phyloP scores from a whole-genome alignment of 495 filamentous ascomycete species.

The Pyrenula massariospora region DNA sequence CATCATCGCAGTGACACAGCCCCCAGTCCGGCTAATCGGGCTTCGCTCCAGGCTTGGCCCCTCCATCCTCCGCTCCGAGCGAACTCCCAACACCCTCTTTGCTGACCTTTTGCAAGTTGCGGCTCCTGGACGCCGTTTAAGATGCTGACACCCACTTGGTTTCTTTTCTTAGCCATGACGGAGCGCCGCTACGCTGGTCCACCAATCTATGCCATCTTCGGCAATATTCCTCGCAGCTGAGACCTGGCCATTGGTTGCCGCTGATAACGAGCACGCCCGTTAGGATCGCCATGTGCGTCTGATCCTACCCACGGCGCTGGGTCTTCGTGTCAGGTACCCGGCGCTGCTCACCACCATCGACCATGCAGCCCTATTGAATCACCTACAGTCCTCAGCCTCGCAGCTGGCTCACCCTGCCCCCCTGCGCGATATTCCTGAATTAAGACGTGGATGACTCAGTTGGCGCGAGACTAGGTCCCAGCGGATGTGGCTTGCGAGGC shows the following conservation, averaged over 20 bases:
- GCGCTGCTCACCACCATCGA: too few relatives aligned
- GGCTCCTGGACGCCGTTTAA: neutral
- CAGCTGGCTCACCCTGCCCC: neutral
- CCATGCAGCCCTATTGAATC: neutral
- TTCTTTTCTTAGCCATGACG: neutral
- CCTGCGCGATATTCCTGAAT: neutral
- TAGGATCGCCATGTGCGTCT: neutral
- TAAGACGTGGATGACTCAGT: neutral
- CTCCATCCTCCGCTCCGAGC: too few relatives aligned
- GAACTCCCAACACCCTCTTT: neutral
- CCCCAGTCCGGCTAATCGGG: too few relatives aligned
- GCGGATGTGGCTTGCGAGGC: neutral
- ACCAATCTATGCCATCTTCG: neutral
- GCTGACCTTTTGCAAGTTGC: neutral
- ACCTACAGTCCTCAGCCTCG: neutral
- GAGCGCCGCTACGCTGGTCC: neutral
- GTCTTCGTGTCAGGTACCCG: neutral
- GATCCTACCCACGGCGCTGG: neutral
- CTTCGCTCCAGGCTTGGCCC: too few relatives aligned
- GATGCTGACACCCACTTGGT: neutral
- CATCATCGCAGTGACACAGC: too few relatives aligned
- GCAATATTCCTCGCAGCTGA: neutral
- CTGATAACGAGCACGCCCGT: neutral
- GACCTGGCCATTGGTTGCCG: neutral
- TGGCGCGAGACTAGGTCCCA: neutral